Evolutionary conservation across 75 land plant species (phyloP).

Genomic region (Picea glauca): DNA sequence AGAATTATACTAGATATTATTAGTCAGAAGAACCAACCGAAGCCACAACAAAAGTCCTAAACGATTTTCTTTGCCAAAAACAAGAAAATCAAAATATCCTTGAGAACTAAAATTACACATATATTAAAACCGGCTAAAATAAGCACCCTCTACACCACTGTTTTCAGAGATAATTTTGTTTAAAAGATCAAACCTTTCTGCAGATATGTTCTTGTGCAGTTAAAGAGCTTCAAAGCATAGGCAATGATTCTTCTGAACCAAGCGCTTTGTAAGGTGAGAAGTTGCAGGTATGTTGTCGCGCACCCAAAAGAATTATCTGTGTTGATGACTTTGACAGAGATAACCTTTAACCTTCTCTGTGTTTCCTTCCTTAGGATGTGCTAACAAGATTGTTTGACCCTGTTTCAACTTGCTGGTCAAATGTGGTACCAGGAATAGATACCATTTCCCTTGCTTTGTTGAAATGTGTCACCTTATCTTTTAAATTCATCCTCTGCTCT

Average conservation of each 20-base stretch:
- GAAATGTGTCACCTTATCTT: neutral
- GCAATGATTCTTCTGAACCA: neutral
- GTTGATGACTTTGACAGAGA: neutral
- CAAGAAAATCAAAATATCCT: neutral
- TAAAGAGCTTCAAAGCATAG: slow-evolving; percentile 6
- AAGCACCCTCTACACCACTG: neutral
- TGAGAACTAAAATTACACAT: neutral
- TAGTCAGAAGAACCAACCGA: neutral
- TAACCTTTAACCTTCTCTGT: neutral
- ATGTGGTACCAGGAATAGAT: neutral
- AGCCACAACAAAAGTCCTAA: neutral
- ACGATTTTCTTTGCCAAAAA: neutral
- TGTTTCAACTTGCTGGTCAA: neutral
- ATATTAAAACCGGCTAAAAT: neutral
- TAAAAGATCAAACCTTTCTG: slow-evolving; percentile 1
- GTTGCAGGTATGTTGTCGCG: neutral
- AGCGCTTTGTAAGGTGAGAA: neutral
- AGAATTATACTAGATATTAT: neutral
- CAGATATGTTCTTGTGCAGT: slow-evolving; percentile 18
- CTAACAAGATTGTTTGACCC: neutral
- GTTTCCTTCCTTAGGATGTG: neutral
- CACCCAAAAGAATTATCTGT: neutral
- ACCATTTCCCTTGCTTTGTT: neutral
- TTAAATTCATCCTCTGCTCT: slow-evolving; percentile 13
- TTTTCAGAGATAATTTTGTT: neutral